phyloP scores from a whole-genome alignment of 2,329 filamentous ascomycete species.

The Lachnellula arida region DNA sequence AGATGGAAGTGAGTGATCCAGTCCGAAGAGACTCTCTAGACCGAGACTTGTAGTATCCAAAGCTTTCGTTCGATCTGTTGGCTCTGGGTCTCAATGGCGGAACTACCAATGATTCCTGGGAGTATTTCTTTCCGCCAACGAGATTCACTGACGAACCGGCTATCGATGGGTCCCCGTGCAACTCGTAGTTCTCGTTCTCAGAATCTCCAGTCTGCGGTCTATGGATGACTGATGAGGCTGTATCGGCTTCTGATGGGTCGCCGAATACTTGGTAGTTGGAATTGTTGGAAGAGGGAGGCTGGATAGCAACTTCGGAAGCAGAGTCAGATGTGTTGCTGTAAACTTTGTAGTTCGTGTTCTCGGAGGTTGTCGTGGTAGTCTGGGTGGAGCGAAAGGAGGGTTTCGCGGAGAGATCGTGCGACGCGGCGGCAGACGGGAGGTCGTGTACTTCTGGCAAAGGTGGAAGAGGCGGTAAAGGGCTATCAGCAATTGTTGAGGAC shows the following conservation, averaged over 20 bases:
- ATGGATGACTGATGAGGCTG: constrained; percentile 21
- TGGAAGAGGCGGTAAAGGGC: constrained; percentile 22
- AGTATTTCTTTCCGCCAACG: constrained; percentile 41
- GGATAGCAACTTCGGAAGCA: constrained; percentile 18
- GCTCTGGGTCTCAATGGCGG: constrained; percentile 48
- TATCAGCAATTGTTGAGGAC: constrained; percentile 13
- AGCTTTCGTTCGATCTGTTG: constrained; percentile 44
- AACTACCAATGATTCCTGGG: constrained; percentile 57
- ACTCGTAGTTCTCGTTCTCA: constrained; percentile 46
- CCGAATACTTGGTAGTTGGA: constrained; percentile 49
- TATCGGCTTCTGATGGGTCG: constrained; percentile 39
- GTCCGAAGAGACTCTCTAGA: constrained; percentile 51
- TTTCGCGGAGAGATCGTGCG: constrained; percentile 30
- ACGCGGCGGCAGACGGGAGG: constrained; percentile 14
- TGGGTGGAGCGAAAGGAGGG: constrained; percentile 30
- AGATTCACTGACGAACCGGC: constrained; percentile 35
- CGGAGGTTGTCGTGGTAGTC: constrained; percentile 29
- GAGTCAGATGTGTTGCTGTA: constrained; percentile 21
- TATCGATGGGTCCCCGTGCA: constrained; percentile 42
- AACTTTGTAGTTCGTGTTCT: constrained; percentile 33
- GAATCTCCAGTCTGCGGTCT: constrained; percentile 23
- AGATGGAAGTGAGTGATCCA: constrained; percentile 52
- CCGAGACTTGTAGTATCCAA: constrained; percentile 45
- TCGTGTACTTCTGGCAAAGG: constrained; percentile 19
- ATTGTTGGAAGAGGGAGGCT: constrained; percentile 21